Evolutionary conservation across 2,329 filamentous ascomycete species (phyloP), one percentile per base, ranked within the genome.

Genomic region (Davidsoniella australis): DNA sequence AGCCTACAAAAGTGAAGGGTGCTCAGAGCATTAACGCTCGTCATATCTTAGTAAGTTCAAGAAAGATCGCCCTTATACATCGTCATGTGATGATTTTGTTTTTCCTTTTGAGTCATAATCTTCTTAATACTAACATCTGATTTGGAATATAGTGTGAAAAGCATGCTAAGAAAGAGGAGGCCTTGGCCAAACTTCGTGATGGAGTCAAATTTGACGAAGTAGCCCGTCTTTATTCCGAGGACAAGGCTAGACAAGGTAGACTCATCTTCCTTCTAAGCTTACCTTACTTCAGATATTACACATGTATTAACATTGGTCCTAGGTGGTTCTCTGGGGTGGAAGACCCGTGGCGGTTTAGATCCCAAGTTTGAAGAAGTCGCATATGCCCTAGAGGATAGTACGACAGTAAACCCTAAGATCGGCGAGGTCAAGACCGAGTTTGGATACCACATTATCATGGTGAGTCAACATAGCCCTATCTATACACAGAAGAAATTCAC

Each of bases 391-490:
- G 76, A 81, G 56, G 65, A 73, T 1, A 85, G 80, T 58, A 78
- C 77, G 7, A 79, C 76, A 10, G 67, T 61, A 10, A 78, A 65
- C 52, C 80, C 82, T 1, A 80, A 78, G 59, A 72, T 74, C 59
- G 82, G 68, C 1, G 80, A 86, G 65, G 78, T 71, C 18, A 86
- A 84, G 69, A 87, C 83, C 1, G 70, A 68, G 1, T 80, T 83
- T 64, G 84, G 83, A 1, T 87, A 87, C 66, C 83, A 88, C 62
- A 77, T 88, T 55, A 76, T 88, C 55, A 85, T 87, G 78, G 82
- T 87, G 54, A 48, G 64, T 57, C 38, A 43, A n/a, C 14, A 5
- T 36, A 29, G 26, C 10, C 10, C 47, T 41, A 33, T 6, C 12
- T 3, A 36, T 16, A n/a, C 8, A 26, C 10, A 8, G 9, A 10